Base-by-base conservation (phyloP, 2,329 filamentous ascomycete genomes). In the Domatiomyces globalis region DNA sequence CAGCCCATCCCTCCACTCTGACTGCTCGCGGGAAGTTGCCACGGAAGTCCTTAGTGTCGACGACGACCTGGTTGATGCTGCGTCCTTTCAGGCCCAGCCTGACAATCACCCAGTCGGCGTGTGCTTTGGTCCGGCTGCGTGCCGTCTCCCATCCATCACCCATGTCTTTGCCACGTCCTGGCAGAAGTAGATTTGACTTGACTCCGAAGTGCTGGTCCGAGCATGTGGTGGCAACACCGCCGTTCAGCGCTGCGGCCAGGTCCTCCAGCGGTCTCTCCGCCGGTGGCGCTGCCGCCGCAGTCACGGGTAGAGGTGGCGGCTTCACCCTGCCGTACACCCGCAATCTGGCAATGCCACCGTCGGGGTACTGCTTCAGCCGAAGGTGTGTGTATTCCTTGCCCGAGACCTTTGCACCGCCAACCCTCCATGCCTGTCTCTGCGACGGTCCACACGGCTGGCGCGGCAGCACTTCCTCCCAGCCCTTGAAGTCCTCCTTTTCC, bases 1-100 rank as follows among this genome's bases (percentile, higher is more conserved):
- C 46, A 12, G 56, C 45, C 45, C 67, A 58, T 1, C 65, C 68
- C 51, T 69, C 66, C 9, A 71, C 67, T 15, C 64, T 62, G 33
- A 71, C 64, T 2, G 63, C 63, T 4, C 66, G 63, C 1, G 69
- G 69, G 54, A 70, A 71, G 52, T 71, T 71, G 1, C 69, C 69
- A n/a, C 68, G 61, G 57, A 71, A 71, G 50, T 71, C 69, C 55
- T 71, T 71, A 2, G 69, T 71, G 50, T 71, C 69, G 45, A 71
- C 67, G 8, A 71, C 63, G 2, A 71, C 60, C 54, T 62, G 66
- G 15, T 61, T 60, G 9, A 70, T 65, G 2, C 61, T 63, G 33
- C 54, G 49, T 1, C 67, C 69, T n/a, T 63, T 61, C 17, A 71
- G 50, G 7, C 69, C 69, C 22, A 71, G 60, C 51, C 63, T 63